phyloP scores from a whole-genome alignment of 345 rosid genomes.

The Populus ilicifolia region DNA sequence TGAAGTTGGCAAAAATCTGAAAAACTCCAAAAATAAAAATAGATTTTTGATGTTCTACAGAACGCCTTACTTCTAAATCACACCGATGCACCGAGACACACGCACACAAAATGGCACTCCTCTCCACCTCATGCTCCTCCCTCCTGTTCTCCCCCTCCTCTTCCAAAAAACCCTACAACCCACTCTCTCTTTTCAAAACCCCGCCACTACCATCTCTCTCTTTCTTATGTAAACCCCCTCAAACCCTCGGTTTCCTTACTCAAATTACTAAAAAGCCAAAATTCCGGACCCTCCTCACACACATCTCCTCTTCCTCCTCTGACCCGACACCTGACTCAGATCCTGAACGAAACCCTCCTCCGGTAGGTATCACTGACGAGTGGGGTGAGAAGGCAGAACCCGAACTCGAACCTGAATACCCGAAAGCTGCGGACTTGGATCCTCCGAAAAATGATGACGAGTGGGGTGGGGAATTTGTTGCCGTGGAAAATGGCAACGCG shows the following conservation, averaged over 20 bases:
- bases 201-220: background rate
- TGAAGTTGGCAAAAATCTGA: background rate
- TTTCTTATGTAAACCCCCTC: slow-evolving; percentile 13
- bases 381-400: slow-evolving; percentile 72
- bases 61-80: background rate
- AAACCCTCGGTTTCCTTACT: slow-evolving; percentile 1
- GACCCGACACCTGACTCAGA: background rate
- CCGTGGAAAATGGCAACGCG: slow-evolving; percentile 41
- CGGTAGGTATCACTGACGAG: slow-evolving; percentile 50
- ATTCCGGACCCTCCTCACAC: slow-evolving; percentile 14
- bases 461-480: slow-evolving; percentile 53
- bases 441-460: slow-evolving; percentile 80
- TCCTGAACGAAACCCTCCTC: slow-evolving; percentile 3
- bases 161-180: background rate
- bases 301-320: slow-evolving; percentile 4
- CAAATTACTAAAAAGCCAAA: background rate
- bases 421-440: slow-evolving; percentile 56
- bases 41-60: background rate
- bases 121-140: slow-evolving; percentile 26
- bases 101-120: slow-evolving; percentile 34
- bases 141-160: slow-evolving; percentile 9
- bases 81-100: background rate
- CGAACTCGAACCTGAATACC: slow-evolving; percentile 28
- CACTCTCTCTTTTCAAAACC: slow-evolving; percentile 5
- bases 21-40: background rate